A percentile compares a stretch with the other conserved stretches of the same genome.
Evolutionary conservation across 2,329 filamentous ascomycete genomes (phyloP).

Genomic region (Tolypocladium endophyticum): DNA sequence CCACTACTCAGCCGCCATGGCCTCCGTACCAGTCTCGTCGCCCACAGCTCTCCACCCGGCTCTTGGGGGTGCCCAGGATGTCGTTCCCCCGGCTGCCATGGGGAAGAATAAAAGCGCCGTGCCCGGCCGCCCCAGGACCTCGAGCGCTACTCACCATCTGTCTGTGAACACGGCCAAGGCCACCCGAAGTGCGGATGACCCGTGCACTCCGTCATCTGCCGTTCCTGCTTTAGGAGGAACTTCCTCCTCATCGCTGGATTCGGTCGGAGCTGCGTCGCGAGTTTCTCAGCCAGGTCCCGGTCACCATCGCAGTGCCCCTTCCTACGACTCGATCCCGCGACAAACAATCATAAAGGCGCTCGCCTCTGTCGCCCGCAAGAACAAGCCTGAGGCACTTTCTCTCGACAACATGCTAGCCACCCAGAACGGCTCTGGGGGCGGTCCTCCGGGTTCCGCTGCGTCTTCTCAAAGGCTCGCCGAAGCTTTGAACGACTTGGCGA

Average conservation of each 20-base stretch:
- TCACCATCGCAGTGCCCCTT: conserved; percentile 39
- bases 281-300: conserved; percentile 6
- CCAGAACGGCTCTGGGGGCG: conserved; percentile 21
- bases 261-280: neutral
- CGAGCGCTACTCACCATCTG: conserved; percentile 6
- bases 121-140: conserved; percentile 9
- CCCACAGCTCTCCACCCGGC: conserved; percentile 40
- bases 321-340: conserved; percentile 56
- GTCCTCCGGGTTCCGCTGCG: conserved; percentile 31
- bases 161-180: conserved; percentile 11
- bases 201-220: conserved; percentile 10
- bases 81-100: conserved; percentile 3
- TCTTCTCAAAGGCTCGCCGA: conserved; percentile 55
- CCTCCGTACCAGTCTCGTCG: conserved; percentile 26
- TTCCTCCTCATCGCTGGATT: conserved; percentile 3
- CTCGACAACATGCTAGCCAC: conserved; percentile 48
- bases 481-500: conserved; percentile 43
- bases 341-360: conserved; percentile 79
- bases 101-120: conserved; percentile 4
- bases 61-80: conserved; percentile 26
- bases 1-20: conserved; percentile 12
- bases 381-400: conserved; percentile 53
- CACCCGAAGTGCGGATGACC: conserved; percentile 8
- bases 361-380: conserved; percentile 53
- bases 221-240: conserved; percentile 15